Percentiles rank a stretch among this genome's conserved stretches.
phyloP scores from a whole-genome alignment of 345 rosid genomes.

The Gossypium arboreum region DNA sequence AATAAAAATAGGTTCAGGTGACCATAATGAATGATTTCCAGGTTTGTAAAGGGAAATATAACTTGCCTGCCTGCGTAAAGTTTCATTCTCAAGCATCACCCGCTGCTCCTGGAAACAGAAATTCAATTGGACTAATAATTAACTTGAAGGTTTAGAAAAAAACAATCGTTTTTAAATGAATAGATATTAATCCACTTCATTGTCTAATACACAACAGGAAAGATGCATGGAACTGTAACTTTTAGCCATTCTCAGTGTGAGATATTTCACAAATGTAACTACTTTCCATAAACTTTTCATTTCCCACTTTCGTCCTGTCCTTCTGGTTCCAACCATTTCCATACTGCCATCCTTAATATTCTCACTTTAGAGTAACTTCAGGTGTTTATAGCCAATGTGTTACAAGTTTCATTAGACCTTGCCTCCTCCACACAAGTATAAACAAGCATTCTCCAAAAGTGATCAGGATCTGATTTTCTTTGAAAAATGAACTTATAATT shows the following conservation, averaged over 20 bases:
- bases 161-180: not conserved
- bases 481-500: not conserved
- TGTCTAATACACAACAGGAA: not conserved
- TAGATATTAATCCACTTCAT: not conserved
- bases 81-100: slow-evolving; percentile 78
- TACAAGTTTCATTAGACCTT: not conserved
- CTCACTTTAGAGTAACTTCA: slow-evolving; percentile 7
- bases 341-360: not conserved
- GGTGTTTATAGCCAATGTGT: not conserved
- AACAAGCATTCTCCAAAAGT: not conserved
- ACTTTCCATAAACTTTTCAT: not conserved
- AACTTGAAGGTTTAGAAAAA: not conserved
- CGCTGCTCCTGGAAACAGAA: slow-evolving; percentile 60
- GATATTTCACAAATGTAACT: not conserved
- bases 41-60: slow-evolving; percentile 14
- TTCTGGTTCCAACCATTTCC: not conserved
- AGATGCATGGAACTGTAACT: not conserved
- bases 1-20: not conserved
- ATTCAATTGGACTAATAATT: not conserved
- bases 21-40: not conserved
- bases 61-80: slow-evolving; percentile 78
- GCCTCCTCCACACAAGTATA: not conserved
- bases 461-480: not conserved
- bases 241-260: not conserved
- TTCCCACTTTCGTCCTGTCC: not conserved